A percentile compares a stretch with the other conserved stretches of the same genome.
Evolutionary conservation across 202 grass and related monocot genomes (phyloP).

Genomic region (Bolboschoenoplectus hybrid): DNA sequence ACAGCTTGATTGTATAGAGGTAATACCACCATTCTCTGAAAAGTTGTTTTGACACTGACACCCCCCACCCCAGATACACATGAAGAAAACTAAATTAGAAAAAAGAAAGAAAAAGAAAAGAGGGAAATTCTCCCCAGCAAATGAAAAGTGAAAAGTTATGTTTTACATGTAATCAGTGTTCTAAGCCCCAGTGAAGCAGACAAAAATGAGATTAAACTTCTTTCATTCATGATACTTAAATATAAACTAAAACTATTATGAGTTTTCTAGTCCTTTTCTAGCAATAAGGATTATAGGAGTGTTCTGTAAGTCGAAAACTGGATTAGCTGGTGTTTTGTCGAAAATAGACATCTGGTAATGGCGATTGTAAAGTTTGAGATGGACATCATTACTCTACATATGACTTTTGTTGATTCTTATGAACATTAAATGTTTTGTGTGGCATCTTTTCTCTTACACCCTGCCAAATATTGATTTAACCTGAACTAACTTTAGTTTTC

Average conservation of each 20-base stretch:
- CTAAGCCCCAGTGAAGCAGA: not conserved
- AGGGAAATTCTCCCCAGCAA: not conserved
- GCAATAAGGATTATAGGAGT: not conserved
- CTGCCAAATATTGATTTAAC: not conserved
- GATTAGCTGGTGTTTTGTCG: not conserved
- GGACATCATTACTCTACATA: not conserved
- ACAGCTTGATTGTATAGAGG: not conserved
- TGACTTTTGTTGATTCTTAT: not conserved
- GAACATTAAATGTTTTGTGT: not conserved
- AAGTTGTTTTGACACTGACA: conserved; percentile 9
- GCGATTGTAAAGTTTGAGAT: not conserved
- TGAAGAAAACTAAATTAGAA: not conserved
- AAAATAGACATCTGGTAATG: not conserved
- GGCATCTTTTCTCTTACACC: conserved; percentile 2
- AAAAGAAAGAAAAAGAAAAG: not conserved
- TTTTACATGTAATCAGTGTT: not conserved
- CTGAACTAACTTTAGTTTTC: not conserved
- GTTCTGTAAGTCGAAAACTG: not conserved
- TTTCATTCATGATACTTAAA: not conserved
- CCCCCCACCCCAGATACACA: not conserved
- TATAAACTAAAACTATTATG: not conserved
- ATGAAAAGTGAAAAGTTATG: not conserved
- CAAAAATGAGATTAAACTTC: not conserved
- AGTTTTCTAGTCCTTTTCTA: not conserved
- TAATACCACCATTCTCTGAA: conserved; percentile 4